These are phyloP conservation scores for Populus davidiana DNA, from an alignment of 345 rosid genomes.

Conservation along the genomic window DNA sequence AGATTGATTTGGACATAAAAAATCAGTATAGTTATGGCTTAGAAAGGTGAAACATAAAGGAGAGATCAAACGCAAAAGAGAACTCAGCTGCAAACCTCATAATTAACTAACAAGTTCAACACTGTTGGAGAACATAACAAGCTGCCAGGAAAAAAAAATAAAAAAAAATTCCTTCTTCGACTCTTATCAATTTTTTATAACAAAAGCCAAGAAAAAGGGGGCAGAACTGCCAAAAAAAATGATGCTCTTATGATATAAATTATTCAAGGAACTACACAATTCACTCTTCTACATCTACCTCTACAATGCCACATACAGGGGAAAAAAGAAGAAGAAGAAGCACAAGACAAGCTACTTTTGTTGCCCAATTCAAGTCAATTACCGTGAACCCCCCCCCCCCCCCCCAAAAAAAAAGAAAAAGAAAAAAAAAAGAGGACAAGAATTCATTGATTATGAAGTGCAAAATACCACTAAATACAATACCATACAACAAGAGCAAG, in stretches of 20 bases:
- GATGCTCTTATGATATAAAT: constrained; percentile 3
- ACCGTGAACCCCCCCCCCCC: constrained; percentile 5
- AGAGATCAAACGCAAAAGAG: neutral
- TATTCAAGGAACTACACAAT: constrained; percentile 24
- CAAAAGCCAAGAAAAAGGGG: neutral
- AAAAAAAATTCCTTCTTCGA: neutral
- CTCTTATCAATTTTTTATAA: neutral
- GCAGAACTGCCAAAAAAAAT: neutral
- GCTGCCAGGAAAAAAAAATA: neutral
- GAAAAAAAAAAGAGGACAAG: neutral
- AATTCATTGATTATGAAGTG: constrained; percentile 15
- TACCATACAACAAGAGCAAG: constrained; percentile 62
- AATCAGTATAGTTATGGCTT: neutral
- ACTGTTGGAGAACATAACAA: neutral
- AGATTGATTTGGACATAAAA: neutral
- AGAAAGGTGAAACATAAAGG: neutral
- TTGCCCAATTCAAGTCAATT: constrained; percentile 42
- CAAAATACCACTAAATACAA: constrained; percentile 43
- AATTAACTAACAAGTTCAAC: neutral
- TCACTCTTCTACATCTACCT: constrained; percentile 10
- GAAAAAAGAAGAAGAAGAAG: neutral
- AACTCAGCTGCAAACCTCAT: neutral
- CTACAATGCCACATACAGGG: neutral
- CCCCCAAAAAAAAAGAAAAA: neutral
- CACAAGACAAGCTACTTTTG: constrained; percentile 25